These are phyloP conservation scores for Ambrosia artemisiifolia DNA, from an alignment of 129 eudicot species.

Conservation along the genomic window DNA sequence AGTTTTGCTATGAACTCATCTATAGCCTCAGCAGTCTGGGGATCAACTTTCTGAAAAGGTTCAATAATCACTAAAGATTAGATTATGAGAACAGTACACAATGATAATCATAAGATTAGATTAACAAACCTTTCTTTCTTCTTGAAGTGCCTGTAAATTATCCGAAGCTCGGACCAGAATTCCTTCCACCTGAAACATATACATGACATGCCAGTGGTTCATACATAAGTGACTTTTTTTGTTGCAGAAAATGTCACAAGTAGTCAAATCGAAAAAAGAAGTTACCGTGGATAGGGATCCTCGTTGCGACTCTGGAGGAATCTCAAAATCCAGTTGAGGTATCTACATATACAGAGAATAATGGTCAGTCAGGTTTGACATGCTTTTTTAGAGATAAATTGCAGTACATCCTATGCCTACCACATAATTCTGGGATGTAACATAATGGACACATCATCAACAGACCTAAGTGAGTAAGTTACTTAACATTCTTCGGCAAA, in stretches of 20 bases:
- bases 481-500: not conserved
- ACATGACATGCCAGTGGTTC: constrained; percentile 12
- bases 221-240: constrained; percentile 7
- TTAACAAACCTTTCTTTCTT: constrained; percentile 67
- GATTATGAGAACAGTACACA: not conserved
- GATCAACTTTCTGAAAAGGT: constrained; percentile 79
- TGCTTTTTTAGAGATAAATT: not conserved
- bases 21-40: constrained; percentile 72
- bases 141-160: constrained; percentile 83
- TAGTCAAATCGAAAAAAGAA: not conserved
- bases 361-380: constrained; percentile 4
- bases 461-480: not conserved
- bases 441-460: not conserved
- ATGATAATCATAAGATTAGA: not conserved
- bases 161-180: constrained; percentile 68
- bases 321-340: constrained; percentile 94
- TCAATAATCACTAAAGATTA: not conserved
- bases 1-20: constrained; percentile 64
- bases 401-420: not conserved
- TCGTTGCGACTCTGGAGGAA: constrained; percentile 98
- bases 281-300: constrained; percentile 89
- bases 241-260: not conserved
- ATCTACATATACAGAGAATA: constrained; percentile 44
- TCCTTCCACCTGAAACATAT: constrained; percentile 69
- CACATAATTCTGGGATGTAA: not conserved